Evolutionary conservation across 768 basidiomycete genomes (phyloP).

Genomic region (Podaxis sp.): DNA sequence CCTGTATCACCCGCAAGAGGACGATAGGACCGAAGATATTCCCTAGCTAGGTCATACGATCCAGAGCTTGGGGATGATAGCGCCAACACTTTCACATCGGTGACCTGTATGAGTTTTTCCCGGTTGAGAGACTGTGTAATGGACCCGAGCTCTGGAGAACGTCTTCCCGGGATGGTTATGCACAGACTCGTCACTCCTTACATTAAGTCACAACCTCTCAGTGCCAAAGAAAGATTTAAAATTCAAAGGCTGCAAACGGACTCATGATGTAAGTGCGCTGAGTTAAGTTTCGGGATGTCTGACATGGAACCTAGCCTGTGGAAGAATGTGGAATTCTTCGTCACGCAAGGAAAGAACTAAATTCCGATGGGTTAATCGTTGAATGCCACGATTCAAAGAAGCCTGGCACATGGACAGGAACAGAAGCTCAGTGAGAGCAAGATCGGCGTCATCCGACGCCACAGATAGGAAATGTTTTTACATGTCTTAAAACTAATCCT

Average conservation of each 20-base stretch:
- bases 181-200: too few relatives aligned
- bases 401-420: neutral
- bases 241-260: neutral
- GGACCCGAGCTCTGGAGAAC: too few relatives aligned
- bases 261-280: neutral
- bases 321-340: neutral
- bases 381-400: neutral
- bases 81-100: neutral
- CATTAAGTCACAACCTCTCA: neutral
- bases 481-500: neutral
- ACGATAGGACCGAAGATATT: neutral
- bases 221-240: neutral
- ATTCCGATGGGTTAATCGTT: neutral
- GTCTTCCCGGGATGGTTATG: neutral
- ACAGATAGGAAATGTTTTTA: neutral
- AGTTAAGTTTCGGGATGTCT: neutral
- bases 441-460: neutral
- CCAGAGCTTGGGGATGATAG: neutral
- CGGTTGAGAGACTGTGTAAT: neutral
- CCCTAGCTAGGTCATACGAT: neutral
- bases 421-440: neutral
- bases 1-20: neutral
- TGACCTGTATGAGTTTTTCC: neutral
- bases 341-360: too few relatives aligned
- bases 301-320: neutral